Conservation (phyloP, 148 eudicot species). For the Vaccinium myrtillus region DNA sequence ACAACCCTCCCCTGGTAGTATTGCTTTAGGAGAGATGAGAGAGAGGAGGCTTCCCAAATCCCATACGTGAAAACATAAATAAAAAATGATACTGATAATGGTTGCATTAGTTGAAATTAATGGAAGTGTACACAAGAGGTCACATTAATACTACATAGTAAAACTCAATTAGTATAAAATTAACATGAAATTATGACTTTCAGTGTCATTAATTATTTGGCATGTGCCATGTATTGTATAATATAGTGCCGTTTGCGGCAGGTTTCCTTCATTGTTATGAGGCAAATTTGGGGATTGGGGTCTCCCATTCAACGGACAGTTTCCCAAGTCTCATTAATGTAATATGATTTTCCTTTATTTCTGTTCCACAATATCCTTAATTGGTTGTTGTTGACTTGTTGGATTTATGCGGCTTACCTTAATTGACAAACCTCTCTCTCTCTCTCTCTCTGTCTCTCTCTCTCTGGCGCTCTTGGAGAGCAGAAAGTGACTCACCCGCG, state of each 20-base stretch:
- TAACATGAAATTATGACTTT: background rate
- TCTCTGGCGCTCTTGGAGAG: background rate
- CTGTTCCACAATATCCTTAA: conserved; percentile 14
- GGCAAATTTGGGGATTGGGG: conserved; percentile 30
- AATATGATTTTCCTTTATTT: conserved; percentile 12
- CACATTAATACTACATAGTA: background rate
- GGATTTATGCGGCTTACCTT: background rate
- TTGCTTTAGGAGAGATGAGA: background rate
- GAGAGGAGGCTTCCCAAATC: background rate
- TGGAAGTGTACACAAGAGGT: background rate
- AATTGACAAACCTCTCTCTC: conserved; percentile 3
- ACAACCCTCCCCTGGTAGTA: too few species aligned
- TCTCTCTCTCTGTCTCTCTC: background rate
- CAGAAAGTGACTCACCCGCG: conserved; percentile 1
- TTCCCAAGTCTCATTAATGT: conserved; percentile 28
- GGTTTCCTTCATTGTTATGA: conserved; percentile 26
- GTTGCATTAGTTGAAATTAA: background rate
- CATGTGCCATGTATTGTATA: background rate
- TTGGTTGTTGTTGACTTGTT: conserved; percentile 4
- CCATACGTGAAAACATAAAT: background rate
- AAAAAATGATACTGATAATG: background rate
- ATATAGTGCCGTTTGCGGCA: background rate
- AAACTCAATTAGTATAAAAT: background rate
- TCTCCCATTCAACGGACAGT: conserved; percentile 39
- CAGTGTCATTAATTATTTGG: background rate